These are phyloP conservation scores for Calonectria honghensis DNA, from an alignment of 2,329 filamentous ascomycete species.

Conservation along the genomic window DNA sequence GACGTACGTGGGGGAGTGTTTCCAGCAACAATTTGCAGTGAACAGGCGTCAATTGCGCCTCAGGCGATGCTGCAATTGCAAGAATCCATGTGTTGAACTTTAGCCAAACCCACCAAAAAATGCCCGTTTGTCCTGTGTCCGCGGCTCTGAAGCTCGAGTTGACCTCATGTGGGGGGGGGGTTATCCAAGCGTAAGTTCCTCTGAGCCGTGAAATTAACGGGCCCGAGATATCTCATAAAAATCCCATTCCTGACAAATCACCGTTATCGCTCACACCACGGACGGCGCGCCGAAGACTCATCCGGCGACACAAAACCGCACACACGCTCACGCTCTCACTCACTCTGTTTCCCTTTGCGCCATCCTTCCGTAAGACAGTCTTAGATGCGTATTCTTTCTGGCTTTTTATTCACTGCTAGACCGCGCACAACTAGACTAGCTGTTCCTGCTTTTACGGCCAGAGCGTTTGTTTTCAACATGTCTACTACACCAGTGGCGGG, in stretches of 20 bases:
- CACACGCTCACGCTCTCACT: not conserved
- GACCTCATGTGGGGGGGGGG: slow-evolving; percentile 46
- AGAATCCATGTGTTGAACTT: not conserved
- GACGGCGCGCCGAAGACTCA: slow-evolving; percentile 47
- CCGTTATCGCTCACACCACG: slow-evolving; percentile 46
- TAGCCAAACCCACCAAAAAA: not conserved
- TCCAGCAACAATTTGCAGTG: not conserved
- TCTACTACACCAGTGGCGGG: slow-evolving; percentile 43
- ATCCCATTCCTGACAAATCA: slow-evolving; percentile 55
- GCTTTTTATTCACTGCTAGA: slow-evolving; percentile 45
- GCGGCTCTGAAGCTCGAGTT: slow-evolving; percentile 1
- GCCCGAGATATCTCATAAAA: slow-evolving; percentile 37
- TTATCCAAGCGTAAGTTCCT: slow-evolving; percentile 40
- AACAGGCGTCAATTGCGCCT: not conserved
- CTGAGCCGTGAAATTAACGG: slow-evolving; percentile 46
- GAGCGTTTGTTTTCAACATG: slow-evolving; percentile 53
- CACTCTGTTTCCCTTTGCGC: slow-evolving; percentile 5
- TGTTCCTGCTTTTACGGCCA: slow-evolving; percentile 33
- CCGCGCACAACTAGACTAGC: slow-evolving; percentile 40
- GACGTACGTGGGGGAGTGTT: not conserved
- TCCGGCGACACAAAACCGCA: slow-evolving; percentile 36
- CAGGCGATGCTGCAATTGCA: not conserved
- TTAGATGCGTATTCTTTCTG: slow-evolving; percentile 50
- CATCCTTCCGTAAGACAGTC: not conserved
- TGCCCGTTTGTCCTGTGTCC: not conserved